Percentiles rank a stretch among this genome's conserved stretches.
These are phyloP conservation scores for Pulicaria dysenterica DNA, from an alignment of 129 eudicot species.

Conservation along the genomic window DNA sequence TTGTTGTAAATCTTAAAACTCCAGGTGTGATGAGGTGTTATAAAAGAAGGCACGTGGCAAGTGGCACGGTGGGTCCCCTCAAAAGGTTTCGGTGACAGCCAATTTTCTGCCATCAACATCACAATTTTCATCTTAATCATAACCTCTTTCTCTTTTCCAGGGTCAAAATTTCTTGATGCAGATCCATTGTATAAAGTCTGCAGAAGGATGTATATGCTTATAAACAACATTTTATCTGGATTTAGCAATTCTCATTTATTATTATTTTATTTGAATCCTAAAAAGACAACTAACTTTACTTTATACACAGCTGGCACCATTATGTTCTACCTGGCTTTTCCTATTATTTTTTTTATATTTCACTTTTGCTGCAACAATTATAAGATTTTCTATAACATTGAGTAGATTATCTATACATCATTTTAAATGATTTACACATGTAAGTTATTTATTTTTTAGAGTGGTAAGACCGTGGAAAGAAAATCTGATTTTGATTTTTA, in stretches of 20 bases:
- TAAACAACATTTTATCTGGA: not conserved
- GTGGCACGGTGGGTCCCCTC: slow-evolving; percentile 19
- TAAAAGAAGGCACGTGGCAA: slow-evolving; percentile 33
- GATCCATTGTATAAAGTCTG: slow-evolving; percentile 8
- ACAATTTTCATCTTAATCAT: not conserved
- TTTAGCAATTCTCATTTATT: not conserved
- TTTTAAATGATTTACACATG: no score
- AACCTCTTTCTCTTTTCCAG: not conserved
- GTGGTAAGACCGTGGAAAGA: no score
- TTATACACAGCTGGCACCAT: slow-evolving; percentile 33
- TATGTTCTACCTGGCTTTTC: slow-evolving; percentile 20
- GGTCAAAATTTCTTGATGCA: not conserved
- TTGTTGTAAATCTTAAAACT: not conserved
- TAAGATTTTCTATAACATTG: not conserved
- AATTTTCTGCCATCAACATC: slow-evolving; percentile 15
- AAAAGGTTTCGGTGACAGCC: slow-evolving; percentile 31
- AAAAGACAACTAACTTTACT: slow-evolving; percentile 20
- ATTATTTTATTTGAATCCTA: not conserved
- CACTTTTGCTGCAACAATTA: not conserved
- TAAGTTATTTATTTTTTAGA: no score
- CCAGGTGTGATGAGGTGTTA: slow-evolving; percentile 28
- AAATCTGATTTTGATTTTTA: no score
- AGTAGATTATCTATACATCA: no score
- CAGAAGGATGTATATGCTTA: not conserved
- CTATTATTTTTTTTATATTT: not conserved